Evolutionary conservation across 208 protist genomes (phyloP).

Genomic region (Trypanosomatidae sp.): DNA sequence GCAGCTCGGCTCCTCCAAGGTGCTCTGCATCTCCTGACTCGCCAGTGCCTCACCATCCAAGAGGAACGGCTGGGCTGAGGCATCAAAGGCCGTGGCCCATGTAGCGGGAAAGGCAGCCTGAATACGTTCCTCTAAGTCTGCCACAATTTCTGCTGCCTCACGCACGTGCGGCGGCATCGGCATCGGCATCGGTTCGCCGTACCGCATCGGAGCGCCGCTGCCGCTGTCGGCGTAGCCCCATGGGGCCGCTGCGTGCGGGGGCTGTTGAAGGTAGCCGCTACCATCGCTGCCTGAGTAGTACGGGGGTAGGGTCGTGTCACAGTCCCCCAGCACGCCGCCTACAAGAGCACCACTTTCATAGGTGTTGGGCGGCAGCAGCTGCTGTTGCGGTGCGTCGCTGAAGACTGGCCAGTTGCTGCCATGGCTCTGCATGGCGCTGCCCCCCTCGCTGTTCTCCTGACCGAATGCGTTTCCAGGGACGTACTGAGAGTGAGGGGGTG

Average conservation of each 20-base stretch:
- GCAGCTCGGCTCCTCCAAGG: neutral
- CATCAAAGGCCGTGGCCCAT: constrained; percentile 13
- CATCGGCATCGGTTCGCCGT: constrained; percentile 5
- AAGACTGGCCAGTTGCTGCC: neutral
- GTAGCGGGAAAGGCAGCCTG: constrained; percentile 41
- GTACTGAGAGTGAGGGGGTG: neutral
- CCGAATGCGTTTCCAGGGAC: neutral
- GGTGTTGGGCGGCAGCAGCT: neutral
- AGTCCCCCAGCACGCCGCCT: constrained; percentile 12
- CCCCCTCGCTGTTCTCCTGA: neutral
- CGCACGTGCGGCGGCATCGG: constrained; percentile 13
- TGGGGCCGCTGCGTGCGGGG: neutral
- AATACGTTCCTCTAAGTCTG: constrained; percentile 45
- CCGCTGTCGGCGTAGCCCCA: neutral
- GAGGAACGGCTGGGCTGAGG: neutral
- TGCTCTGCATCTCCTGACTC: neutral
- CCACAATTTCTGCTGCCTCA: constrained; percentile 32
- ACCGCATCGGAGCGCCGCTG: neutral
- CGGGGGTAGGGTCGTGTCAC: no score
- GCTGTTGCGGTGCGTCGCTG: neutral
- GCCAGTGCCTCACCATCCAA: constrained; percentile 13
- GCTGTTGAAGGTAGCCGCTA: neutral
- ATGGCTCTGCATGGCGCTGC: neutral
- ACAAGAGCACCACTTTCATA: neutral
- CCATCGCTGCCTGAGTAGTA: constrained; percentile 3